Conservation (phyloP, 164 flowering plant species). For the Platanus orientalis region DNA sequence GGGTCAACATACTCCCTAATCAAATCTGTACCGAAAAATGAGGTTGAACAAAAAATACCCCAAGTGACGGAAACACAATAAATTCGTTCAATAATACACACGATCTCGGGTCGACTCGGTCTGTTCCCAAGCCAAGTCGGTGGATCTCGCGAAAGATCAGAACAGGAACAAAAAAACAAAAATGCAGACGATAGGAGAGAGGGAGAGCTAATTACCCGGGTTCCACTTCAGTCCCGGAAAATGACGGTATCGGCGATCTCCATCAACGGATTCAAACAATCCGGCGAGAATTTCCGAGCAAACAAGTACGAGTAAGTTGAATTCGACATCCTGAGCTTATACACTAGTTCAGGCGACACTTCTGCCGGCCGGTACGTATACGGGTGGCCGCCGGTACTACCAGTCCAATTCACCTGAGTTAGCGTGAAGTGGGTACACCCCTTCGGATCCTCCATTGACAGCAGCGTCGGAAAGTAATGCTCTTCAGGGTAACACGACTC, state of each 20-base stretch:
- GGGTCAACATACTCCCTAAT: too few species aligned
- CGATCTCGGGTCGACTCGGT: not conserved
- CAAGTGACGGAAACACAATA: not conserved
- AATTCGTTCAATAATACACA: too few species aligned
- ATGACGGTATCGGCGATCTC: conserved; percentile 54
- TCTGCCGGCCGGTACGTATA: conserved; percentile 56
- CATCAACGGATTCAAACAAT: conserved; percentile 64
- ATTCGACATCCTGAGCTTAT: conserved; percentile 55
- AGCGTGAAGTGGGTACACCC: conserved; percentile 63
- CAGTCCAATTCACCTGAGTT: conserved; percentile 90
- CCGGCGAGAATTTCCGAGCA: conserved; percentile 82
- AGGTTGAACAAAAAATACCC: too few species aligned
- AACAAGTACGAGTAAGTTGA: conserved; percentile 55
- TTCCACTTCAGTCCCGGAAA: conserved; percentile 46
- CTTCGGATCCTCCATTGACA: conserved; percentile 68
- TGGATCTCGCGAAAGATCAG: not conserved
- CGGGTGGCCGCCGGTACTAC: conserved; percentile 68
- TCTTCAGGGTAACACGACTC: conserved; percentile 90
- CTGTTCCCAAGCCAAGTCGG: not conserved
- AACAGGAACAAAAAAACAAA: not conserved
- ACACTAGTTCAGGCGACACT: conserved; percentile 50
- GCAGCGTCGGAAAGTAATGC: conserved; percentile 83
- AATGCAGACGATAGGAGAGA: too few species aligned
- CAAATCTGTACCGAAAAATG: too few species aligned
- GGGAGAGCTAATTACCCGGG: not conserved